These are phyloP conservation scores for Xylaria sp. DNA, from an alignment of 2,329 filamentous ascomycete genomes.

Conservation along the genomic window DNA sequence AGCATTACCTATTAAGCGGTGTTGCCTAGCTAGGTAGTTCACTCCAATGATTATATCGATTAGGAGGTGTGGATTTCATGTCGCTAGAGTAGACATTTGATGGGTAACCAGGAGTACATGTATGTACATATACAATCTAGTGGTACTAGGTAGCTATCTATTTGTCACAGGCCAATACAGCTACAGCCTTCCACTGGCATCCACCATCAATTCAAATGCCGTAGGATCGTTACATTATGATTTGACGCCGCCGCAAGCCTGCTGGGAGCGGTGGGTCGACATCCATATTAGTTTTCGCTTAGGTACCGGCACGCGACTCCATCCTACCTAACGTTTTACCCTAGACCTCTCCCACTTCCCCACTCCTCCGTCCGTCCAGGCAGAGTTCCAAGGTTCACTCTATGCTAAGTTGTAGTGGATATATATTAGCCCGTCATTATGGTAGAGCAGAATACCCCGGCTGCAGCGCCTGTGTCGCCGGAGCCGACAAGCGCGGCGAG, in stretches of 20 bases:
- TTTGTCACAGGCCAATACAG: too few species aligned
- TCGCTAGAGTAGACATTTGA: too few species aligned
- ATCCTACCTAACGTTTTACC: neutral
- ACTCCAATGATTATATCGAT: too few species aligned
- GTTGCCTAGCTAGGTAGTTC: too few species aligned
- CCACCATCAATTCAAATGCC: neutral
- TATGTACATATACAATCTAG: too few species aligned
- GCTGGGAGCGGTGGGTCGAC: neutral
- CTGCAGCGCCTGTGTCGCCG: constrained; percentile 1
- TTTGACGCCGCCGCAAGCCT: neutral
- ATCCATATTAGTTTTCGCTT: neutral
- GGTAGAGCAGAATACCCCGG: constrained; percentile 3
- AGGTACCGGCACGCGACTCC: neutral
- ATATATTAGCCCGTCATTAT: constrained; percentile 8
- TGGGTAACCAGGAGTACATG: too few species aligned
- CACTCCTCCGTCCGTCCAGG: constrained; percentile 8
- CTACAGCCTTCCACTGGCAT: too few species aligned
- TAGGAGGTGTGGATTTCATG: too few species aligned
- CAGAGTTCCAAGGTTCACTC: constrained; percentile 1
- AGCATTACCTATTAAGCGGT: too few species aligned
- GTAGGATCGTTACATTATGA: neutral
- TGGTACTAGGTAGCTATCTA: too few species aligned
- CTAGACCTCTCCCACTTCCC: constrained; percentile 7
- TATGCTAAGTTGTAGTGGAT: neutral
- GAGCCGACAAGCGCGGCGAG: too few species aligned